A percentile compares a stretch with the other conserved stretches of the same genome.
Conservation (phyloP, 495 filamentous ascomycete species). For the Immersiella caudata region DNA sequence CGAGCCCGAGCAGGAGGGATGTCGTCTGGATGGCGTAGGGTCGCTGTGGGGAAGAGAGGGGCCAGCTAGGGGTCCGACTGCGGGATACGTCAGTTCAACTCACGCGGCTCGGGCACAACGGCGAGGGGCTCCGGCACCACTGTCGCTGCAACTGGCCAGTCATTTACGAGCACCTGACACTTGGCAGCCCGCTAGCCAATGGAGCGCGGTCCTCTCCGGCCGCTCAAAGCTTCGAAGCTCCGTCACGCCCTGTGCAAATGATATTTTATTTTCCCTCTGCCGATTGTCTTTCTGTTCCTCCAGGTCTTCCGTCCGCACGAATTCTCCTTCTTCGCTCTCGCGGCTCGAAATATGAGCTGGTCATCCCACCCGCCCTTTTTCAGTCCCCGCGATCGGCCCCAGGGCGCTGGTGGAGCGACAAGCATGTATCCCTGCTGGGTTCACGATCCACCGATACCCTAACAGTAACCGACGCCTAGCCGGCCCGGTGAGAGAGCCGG, state of each 20-base stretch:
- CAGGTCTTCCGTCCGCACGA: neutral
- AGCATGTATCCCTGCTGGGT: neutral
- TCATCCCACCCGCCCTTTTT: neutral
- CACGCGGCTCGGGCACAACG: neutral
- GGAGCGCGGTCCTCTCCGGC: neutral
- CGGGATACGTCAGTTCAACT: slow-evolving; percentile 1
- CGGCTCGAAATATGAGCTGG: neutral
- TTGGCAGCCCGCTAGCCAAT: neutral
- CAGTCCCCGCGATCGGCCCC: neutral
- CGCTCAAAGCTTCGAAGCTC: neutral
- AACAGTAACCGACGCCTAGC: neutral
- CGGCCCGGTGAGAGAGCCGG: neutral
- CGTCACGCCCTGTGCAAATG: neutral
- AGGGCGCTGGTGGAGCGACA: neutral
- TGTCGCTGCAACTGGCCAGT: neutral
- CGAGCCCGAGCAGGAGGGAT: slow-evolving; percentile 12
- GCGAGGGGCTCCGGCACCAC: slow-evolving; percentile 11
- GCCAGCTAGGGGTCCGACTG: slow-evolving; percentile 3
- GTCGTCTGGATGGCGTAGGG: slow-evolving; percentile 12
- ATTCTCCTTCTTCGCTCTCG: neutral
- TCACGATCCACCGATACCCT: neutral
- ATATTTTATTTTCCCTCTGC: neutral
- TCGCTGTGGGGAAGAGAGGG: slow-evolving; percentile 1
- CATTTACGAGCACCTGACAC: neutral
- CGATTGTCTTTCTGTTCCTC: neutral